Conservation (phyloP, 2,329 filamentous ascomycete genomes). For the Exophiala spinifera region DNA sequence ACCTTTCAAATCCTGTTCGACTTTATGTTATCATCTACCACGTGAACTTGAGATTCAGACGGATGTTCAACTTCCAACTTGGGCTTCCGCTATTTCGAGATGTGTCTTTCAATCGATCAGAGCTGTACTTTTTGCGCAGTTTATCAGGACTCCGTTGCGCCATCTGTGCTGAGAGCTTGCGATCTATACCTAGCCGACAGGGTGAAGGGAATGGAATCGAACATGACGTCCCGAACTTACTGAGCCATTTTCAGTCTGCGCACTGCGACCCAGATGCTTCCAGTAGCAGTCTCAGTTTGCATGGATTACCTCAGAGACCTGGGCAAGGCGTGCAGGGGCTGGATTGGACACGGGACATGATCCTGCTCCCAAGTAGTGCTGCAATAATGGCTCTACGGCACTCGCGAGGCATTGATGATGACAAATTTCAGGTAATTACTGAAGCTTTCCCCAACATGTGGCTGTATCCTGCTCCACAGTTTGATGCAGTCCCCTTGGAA, state of each 20-base stretch:
- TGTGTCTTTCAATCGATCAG: conserved; percentile 54
- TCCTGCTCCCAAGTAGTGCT: conserved; percentile 55
- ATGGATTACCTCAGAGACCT: conserved; percentile 5
- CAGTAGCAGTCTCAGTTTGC: conserved; percentile 1
- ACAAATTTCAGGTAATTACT: conserved; percentile 52
- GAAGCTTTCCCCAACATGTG: conserved; percentile 44
- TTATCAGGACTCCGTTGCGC: conserved; percentile 56
- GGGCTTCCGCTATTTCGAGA: conserved; percentile 60
- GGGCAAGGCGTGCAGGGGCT: conserved; percentile 31
- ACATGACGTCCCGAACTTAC: conserved; percentile 31
- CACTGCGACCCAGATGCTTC: conserved; percentile 33
- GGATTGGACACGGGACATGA: conserved; percentile 62
- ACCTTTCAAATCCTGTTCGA: conserved; percentile 60
- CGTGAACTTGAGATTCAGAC: conserved; percentile 55
- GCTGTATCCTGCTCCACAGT: background rate
- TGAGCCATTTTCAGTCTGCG: conserved; percentile 40
- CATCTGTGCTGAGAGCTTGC: conserved; percentile 41
- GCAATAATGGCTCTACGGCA: conserved; percentile 46
- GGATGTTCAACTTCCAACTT: conserved; percentile 57
- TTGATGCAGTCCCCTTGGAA: background rate
- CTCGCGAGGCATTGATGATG: conserved; percentile 55
- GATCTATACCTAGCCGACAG: conserved; percentile 3
- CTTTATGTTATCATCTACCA: conserved; percentile 64
- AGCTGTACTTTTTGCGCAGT: conserved; percentile 56
- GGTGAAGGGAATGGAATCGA: background rate